Conservation (phyloP, 2,329 filamentous ascomycete species). For the Cyclaneusma minus region DNA sequence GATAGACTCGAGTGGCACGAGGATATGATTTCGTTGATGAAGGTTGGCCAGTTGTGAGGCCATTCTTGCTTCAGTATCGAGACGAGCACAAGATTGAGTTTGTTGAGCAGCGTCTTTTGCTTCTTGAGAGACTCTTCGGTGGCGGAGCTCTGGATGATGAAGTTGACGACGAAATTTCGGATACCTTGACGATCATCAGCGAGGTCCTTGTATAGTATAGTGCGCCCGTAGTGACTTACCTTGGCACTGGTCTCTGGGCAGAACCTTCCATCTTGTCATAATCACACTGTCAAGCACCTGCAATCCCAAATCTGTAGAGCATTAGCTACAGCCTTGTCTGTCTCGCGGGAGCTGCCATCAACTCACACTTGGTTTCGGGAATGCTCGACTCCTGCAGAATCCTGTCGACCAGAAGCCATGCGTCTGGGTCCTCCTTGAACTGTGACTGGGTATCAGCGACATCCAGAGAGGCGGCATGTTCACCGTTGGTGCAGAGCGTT, state of each 20-base stretch:
- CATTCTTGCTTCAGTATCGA: constrained; percentile 98
- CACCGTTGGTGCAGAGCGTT: constrained; percentile 2
- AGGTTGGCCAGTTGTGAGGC: constrained; percentile 99
- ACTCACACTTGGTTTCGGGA: constrained; percentile 80
- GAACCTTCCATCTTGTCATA: constrained; percentile 96
- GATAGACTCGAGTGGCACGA: constrained; percentile 90
- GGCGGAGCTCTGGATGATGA: constrained; percentile 87
- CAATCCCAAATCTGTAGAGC: constrained; percentile 63
- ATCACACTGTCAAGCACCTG: constrained; percentile 98
- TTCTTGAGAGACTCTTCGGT: constrained; percentile 75
- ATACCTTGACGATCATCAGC: constrained; percentile 49
- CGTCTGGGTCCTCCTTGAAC: constrained; percentile 98
- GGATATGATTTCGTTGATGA: constrained; percentile 98
- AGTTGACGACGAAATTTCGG: constrained; percentile 96
- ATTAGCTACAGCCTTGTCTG: constrained; percentile 1
- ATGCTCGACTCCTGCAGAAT: constrained; percentile 89
- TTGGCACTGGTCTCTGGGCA: constrained; percentile 91
- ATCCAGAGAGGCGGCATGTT: constrained; percentile 6
- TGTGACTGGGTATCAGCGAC: constrained; percentile 24
- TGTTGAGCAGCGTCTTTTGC: constrained; percentile 87
- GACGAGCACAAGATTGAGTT: constrained; percentile 93
- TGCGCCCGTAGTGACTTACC: constrained; percentile 32
- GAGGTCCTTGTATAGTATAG: background rate
- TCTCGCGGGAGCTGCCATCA: constrained; percentile 1
- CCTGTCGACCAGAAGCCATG: constrained; percentile 94